Percentiles rank a stretch among this genome's conserved stretches.
Conservation (phyloP, 225 moss, liverwort and hornwort species). For the Marchantia paleacea region DNA sequence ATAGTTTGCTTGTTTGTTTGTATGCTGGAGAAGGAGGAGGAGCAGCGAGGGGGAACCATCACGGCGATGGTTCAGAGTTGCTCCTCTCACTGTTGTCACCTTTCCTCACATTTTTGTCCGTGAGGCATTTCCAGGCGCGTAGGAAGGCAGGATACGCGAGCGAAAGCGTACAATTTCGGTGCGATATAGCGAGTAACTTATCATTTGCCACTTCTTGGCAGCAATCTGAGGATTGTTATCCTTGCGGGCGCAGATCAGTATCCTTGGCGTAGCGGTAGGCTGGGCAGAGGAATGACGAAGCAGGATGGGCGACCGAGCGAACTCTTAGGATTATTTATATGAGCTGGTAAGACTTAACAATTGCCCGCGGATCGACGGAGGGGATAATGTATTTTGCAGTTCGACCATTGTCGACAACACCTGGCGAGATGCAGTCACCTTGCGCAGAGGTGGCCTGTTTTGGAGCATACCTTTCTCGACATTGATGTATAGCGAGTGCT, state of each 20-base stretch:
- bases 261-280: background rate
- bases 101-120: background rate
- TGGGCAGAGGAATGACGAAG: no score
- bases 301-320: background rate
- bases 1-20: background rate
- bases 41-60: background rate
- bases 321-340: background rate
- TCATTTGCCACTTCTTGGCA: slow-evolving; percentile 16
- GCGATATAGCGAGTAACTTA: background rate
- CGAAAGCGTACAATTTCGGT: background rate
- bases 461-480: background rate
- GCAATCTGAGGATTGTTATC: slow-evolving; percentile 4
- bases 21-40: slow-evolving; percentile 11
- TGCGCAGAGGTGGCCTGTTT: slow-evolving; percentile 11
- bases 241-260: background rate
- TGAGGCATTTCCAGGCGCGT: slow-evolving; percentile 6
- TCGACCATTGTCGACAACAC: slow-evolving; percentile 1
- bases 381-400: slow-evolving; percentile 4
- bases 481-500: background rate
- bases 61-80: slow-evolving; percentile 7
- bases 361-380: slow-evolving; percentile 6
- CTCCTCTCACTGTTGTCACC: slow-evolving; percentile 12
- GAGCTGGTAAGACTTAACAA: slow-evolving; percentile 12
- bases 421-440: slow-evolving; percentile 15
- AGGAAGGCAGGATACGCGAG: slow-evolving; percentile 11